Evolutionary conservation across 768 basidiomycete genomes (phyloP).

Genomic region (Trametes cinnabarina): DNA sequence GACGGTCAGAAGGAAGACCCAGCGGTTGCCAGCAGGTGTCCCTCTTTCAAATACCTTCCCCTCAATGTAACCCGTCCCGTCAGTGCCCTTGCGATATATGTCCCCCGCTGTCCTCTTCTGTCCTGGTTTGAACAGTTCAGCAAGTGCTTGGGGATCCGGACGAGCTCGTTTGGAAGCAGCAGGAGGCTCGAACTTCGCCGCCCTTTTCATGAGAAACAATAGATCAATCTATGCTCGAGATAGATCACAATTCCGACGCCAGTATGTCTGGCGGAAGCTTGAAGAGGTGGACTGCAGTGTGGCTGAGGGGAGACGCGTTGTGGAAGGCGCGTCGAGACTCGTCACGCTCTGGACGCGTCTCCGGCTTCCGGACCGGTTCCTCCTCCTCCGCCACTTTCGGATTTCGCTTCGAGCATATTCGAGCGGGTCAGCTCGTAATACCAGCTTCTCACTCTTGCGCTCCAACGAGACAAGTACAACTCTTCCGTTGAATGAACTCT

Average conservation of each 20-base stretch:
- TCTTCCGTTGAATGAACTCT: too few species aligned
- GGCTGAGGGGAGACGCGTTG: neutral
- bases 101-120: slow-evolving; percentile 23
- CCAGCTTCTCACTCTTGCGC: too few species aligned
- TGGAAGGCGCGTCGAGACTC: slow-evolving; percentile 3
- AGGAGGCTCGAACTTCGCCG: neutral
- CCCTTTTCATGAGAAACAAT: slow-evolving; percentile 7
- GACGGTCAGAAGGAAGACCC: slow-evolving; percentile 24
- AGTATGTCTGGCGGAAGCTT: too few species aligned
- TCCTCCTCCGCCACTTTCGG: neutral
- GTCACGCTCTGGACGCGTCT: slow-evolving; percentile 7
- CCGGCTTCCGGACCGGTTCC: neutral
- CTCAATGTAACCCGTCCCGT: slow-evolving; percentile 40
- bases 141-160: neutral
- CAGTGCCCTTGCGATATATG: slow-evolving; percentile 30
- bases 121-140: slow-evolving; percentile 1
- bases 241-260: too few species aligned
- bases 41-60: slow-evolving; percentile 32
- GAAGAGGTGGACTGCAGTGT: too few species aligned
- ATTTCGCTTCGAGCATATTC: slow-evolving; percentile 7
- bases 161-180: neutral
- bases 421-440: neutral
- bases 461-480: too few species aligned
- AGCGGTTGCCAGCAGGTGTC: neutral
- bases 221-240: too few species aligned